Evolutionary conservation across 2,329 filamentous ascomycete genomes (phyloP), one percentile per base, ranked within the genome.

Genomic region (Anthostomella pinea): DNA sequence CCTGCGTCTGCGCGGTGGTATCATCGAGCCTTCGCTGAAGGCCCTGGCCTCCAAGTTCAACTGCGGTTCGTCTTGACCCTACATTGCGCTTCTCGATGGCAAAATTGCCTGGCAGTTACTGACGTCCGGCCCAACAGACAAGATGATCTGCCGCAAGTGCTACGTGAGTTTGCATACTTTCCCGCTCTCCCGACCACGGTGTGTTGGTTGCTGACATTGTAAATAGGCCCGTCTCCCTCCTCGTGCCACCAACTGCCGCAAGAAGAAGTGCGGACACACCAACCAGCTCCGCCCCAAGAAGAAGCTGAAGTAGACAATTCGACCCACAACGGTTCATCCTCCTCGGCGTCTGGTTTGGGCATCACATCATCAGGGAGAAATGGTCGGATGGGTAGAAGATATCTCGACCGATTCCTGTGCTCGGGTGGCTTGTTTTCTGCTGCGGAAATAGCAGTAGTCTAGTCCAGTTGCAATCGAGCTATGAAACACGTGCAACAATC

Each of bases 221-320:
- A 14, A 6, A 22, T 41, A 80, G 75, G 79, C 79, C 49, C 90
- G 91, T 71, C 89, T 97, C 53, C 91, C 91, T 57, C 91, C 91
- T 59, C 88, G 93, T 83, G 93, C 93, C 64, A 96, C 91, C 81
- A 98, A 98, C 87, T 98, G 93, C 87, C 83, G 90, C 66, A 97
- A 97, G 89, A 90, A 90, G 79, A 97, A 97, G 84, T 97, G 91
- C 75, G 93, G 91, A 53, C 93, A 97, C 85, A 94, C 85, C 78
- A 97, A 97, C 87, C 93, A 98, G 84, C 87, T 98, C 70, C 88
- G 93, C 76, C 93, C 93, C 73, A 98, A 98, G 91, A 98, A 98
- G 90, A 98, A 98, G 91, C 37, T 49, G 28, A 49, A 49, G 38
- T 49, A 49, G 38, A 47, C 44, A 38, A 43, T 39, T 43, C 29